Evolutionary conservation across 768 basidiomycete genomes (phyloP).

Genomic region (Tubosaeta sp.): DNA sequence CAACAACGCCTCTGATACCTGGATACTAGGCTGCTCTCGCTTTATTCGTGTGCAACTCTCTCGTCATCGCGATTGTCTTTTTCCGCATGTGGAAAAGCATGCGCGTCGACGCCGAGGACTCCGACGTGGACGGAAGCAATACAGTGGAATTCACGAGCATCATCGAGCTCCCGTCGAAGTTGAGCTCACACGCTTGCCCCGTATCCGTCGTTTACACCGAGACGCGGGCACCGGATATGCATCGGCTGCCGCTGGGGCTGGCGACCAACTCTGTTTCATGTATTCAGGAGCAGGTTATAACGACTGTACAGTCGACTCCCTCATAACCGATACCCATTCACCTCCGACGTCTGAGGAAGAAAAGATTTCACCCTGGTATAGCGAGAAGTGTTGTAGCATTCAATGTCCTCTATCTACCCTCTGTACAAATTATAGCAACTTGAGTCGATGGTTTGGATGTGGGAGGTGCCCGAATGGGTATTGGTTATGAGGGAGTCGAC

Average conservation of each 20-base stretch:
- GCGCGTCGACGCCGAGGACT: not conserved
- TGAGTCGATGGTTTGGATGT: no score
- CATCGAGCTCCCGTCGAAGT: conserved; percentile 17
- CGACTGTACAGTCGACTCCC: no score
- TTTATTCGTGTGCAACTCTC: conserved; percentile 19
- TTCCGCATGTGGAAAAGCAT: conserved; percentile 11
- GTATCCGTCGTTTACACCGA: not conserved
- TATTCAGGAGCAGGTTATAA: not conserved
- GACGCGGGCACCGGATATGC: not conserved
- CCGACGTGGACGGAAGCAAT: not conserved
- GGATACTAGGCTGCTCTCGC: conserved; percentile 16
- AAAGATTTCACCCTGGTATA: no score
- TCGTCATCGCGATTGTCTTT: conserved; percentile 16
- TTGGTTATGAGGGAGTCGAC: not conserved
- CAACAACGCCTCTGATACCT: not conserved
- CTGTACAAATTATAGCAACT: no score
- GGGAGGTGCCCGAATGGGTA: no score
- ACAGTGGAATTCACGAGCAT: conserved; percentile 13
- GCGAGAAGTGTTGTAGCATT: no score
- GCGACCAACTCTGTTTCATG: not conserved
- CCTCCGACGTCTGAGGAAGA: no score
- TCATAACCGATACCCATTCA: no score
- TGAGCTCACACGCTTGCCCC: not conserved
- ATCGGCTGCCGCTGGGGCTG: not conserved
- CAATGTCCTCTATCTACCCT: no score